phyloP scores from a whole-genome alignment of 495 filamentous ascomycete genomes.

The Hypoxylon perforatum region DNA sequence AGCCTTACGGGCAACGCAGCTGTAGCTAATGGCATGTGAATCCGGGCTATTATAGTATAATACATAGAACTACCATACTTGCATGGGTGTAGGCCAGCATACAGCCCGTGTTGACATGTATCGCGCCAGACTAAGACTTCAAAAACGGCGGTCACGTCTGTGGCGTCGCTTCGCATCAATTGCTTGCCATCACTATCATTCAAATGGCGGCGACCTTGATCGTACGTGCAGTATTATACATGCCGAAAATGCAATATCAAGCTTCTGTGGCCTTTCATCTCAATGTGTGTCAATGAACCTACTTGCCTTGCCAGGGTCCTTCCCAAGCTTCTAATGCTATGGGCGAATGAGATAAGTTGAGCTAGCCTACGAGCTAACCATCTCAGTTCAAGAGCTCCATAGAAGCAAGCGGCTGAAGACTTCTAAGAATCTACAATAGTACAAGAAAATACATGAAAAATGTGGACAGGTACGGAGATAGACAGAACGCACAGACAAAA shows the following conservation, averaged over 20 bases:
- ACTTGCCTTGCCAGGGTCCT: conserved; percentile 24
- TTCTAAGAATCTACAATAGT: conserved; percentile 7
- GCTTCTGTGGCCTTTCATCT: conserved; percentile 15
- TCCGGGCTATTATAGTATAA: neutral
- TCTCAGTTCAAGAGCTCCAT: conserved; percentile 6
- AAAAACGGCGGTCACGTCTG: conserved; percentile 9
- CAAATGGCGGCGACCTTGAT: conserved; percentile 14
- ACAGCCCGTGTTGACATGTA: neutral
- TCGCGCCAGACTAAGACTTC: neutral
- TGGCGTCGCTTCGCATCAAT: conserved; percentile 10
- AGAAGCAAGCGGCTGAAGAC: conserved; percentile 11
- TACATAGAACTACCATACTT: neutral
- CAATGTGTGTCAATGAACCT: conserved; percentile 28
- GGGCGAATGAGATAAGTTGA: conserved; percentile 30
- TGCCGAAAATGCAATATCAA: neutral
- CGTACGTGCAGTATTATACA: conserved; percentile 31
- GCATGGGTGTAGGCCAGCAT: neutral
- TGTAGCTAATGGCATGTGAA: conserved; percentile 19
- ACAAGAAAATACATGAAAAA: conserved; percentile 11
- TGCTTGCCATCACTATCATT: conserved; percentile 9
- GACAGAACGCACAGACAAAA: neutral
- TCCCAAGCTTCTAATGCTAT: conserved; percentile 15
- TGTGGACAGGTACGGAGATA: conserved; percentile 4
- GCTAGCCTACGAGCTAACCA: conserved; percentile 11
- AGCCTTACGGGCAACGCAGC: conserved; percentile 23